Percentiles rank a stretch among this genome's conserved stretches.
phyloP scores from a whole-genome alignment of 257 asterid genomes.

The Solanum acaule region DNA sequence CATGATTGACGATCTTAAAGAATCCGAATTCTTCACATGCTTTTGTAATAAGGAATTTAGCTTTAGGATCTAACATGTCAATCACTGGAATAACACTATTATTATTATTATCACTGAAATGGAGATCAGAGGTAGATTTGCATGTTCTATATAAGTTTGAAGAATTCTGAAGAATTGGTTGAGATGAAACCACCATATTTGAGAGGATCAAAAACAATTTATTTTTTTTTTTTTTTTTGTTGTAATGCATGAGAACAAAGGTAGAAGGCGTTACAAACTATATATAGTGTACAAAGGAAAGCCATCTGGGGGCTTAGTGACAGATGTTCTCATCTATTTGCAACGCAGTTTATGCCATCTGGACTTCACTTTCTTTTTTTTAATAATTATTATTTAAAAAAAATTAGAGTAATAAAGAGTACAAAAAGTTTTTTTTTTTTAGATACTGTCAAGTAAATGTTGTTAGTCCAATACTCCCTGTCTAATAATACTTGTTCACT shows the following conservation, averaged over 20 bases:
- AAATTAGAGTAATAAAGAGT: neutral
- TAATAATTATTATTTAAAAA: neutral
- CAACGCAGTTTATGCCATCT: neutral
- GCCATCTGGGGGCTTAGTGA: neutral
- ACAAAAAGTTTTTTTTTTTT: neutral
- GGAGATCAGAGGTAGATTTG: neutral
- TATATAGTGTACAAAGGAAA: neutral
- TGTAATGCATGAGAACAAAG: neutral
- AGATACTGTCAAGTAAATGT: neutral
- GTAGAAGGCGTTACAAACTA: neutral
- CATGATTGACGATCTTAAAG: conserved; percentile 19
- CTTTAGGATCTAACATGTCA: conserved; percentile 12
- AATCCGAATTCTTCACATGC: conserved; percentile 23
- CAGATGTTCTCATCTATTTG: neutral
- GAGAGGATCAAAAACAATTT: neutral
- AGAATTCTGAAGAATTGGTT: neutral
- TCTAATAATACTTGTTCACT: too few relatives aligned
- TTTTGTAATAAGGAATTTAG: conserved; percentile 3
- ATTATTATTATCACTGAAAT: too few relatives aligned
- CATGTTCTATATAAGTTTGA: neutral
- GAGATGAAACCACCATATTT: conserved; percentile 12
- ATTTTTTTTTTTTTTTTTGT: neutral
- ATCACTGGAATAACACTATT: conserved; percentile 8
- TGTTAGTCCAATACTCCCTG: too few relatives aligned
- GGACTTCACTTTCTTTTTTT: neutral